A percentile compares a stretch with the other conserved stretches of the same genome.
Conservation (phyloP, 306 rosid species). For the Heteromeles arbutifolia region DNA sequence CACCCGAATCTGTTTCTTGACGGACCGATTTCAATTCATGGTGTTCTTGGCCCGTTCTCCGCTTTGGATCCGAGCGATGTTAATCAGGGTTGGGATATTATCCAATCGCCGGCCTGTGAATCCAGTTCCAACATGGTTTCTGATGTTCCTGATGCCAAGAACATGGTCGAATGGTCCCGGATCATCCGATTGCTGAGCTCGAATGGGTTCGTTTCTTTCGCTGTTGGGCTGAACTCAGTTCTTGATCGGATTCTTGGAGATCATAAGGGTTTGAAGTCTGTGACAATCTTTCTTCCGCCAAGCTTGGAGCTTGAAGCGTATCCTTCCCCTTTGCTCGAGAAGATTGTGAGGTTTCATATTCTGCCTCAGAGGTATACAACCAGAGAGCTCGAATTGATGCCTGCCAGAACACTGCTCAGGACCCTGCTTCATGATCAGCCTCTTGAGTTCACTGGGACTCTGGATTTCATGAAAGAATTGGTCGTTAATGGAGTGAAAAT, state of each 20-base stretch:
- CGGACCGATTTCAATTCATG: slow-evolving; percentile 44
- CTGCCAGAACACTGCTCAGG: slow-evolving; percentile 33
- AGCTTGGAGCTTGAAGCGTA: slow-evolving; percentile 29
- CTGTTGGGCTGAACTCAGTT: slow-evolving; percentile 46
- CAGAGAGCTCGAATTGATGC: slow-evolving; percentile 35
- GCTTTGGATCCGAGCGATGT: slow-evolving; percentile 29
- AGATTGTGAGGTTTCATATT: slow-evolving; percentile 60
- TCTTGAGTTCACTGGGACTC: slow-evolving; percentile 41
- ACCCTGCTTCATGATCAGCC: slow-evolving; percentile 35
- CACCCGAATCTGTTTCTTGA: slow-evolving; percentile 51
- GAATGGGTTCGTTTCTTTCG: slow-evolving; percentile 41
- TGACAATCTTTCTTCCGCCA: slow-evolving; percentile 66
- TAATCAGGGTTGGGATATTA: slow-evolving; percentile 23
- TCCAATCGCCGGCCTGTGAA: slow-evolving; percentile 34
- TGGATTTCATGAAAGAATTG: slow-evolving; percentile 25
- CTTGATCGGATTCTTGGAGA: slow-evolving; percentile 49
- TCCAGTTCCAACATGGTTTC: slow-evolving; percentile 5
- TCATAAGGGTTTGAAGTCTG: slow-evolving; percentile 16
- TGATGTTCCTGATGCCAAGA: slow-evolving; percentile 11
- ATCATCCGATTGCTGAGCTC: slow-evolving; percentile 45
- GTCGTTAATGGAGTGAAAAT: slow-evolving; percentile 48
- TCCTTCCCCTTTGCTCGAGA: slow-evolving; percentile 35
- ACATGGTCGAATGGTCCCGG: slow-evolving; percentile 40
- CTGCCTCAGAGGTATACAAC: slow-evolving; percentile 49
- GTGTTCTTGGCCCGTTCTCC: slow-evolving; percentile 54